Conservation (phyloP, 2,329 filamentous ascomycete genomes). For the Cladophialophora exuberans region DNA sequence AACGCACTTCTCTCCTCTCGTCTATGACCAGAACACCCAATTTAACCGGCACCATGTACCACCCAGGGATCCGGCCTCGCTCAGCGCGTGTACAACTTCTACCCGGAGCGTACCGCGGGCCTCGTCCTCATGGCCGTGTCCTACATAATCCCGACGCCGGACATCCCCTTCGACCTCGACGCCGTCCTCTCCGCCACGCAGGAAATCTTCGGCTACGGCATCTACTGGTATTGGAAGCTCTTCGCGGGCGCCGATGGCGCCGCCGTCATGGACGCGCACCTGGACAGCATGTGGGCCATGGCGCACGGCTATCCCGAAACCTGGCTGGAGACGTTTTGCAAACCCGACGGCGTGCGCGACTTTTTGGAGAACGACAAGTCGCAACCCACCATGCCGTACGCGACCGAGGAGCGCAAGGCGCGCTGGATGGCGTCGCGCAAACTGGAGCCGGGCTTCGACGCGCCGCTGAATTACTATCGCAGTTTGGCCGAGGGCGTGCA, state of each 20-base stretch:
- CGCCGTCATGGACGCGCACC: conserved; percentile 41
- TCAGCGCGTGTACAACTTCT: conserved; percentile 48
- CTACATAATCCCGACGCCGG: conserved; percentile 42
- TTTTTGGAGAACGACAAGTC: conserved; percentile 32
- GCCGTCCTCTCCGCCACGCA: conserved; percentile 38
- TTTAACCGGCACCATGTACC: background rate
- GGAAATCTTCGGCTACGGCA: conserved; percentile 42
- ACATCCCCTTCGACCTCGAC: conserved; percentile 42
- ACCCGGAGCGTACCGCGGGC: conserved; percentile 45
- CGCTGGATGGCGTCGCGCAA: conserved; percentile 37
- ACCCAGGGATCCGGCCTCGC: conserved; percentile 47
- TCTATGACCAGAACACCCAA: background rate
- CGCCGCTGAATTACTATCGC: conserved; percentile 22
- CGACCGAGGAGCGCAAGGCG: conserved; percentile 35
- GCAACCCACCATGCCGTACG: conserved; percentile 41
- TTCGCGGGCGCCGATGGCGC: conserved; percentile 46
- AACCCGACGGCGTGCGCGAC: conserved; percentile 39
- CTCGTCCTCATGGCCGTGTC: conserved; percentile 48
- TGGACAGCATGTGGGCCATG: conserved; percentile 43
- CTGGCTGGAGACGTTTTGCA: conserved; percentile 43
- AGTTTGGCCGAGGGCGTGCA: conserved; percentile 14
- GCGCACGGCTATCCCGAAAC: conserved; percentile 39
- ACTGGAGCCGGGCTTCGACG: conserved; percentile 18
- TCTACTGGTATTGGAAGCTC: conserved; percentile 52
- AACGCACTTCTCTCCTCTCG: background rate